Evolutionary conservation across 2,329 filamentous ascomycete genomes (phyloP), one percentile per base, ranked within the genome.

Genomic region (Diplocarpon mali): DNA sequence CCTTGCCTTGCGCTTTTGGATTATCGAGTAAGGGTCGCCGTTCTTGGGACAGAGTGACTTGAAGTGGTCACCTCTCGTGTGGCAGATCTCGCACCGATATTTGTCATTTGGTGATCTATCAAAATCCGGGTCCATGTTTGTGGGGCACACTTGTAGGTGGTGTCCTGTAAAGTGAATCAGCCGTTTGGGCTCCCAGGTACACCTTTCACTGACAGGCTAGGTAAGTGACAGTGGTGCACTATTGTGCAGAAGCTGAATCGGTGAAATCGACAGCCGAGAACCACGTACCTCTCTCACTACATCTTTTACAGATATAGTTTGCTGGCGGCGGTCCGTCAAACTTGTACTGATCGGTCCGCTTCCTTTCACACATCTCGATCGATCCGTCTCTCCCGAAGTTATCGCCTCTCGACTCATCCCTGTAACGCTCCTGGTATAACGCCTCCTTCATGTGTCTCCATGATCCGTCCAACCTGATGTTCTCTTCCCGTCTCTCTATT

Each of bases 41-140:
- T 69, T 67, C 3, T 31, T n/a, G 2, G 65, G 65, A 41, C 67
- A 69, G 9, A 69, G 48, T 0, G 55, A 60, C 10, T 51, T 54
- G 36, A 59, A 64, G 45, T 69, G 68, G 2, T 56, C 36, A 5
- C 64, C 66, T 2, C 29, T 24, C n/a, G 32, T 49, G 1, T 52
- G 44, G 53, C 67, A 69, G 20, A 65, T 47, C 4, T 52, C 42
- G 42, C 67, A 69, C 14, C 20, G 30, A 44, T 69, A 69, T 12
- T 48, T 42, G 5, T 34, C 17, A 1, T 42, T 31, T 2, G 66
- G 66, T 27, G 48, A 45, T 38, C 27, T 49, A 45, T 69, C 67
- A 42, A 54, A 66, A 2, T 42, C 24, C 9, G 65, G 62, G 44
- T 69, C 64, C n/a, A 68, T 35, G 46, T 65, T 67, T 2, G 67